Evolutionary conservation across 2,329 filamentous ascomycete species (phyloP), one percentile per base, ranked within the genome.

Genomic region (Nannizziopsis arthrosporioides): DNA sequence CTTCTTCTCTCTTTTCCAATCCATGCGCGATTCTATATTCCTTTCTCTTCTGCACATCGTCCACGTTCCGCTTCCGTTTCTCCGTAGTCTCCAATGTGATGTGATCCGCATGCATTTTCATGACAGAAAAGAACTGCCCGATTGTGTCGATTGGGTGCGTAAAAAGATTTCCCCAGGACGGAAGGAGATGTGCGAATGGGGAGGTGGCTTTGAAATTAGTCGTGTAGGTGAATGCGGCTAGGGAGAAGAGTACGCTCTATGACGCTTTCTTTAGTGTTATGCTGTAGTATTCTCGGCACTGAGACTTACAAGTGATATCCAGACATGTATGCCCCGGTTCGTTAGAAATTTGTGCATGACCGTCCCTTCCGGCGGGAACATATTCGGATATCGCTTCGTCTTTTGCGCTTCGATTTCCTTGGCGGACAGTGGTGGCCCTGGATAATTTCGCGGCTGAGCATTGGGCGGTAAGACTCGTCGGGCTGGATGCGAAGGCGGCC

Each of bases 21-120:
- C 87, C 88, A 71, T 94, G 87, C 52, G 84, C 86, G 67, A 86
- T 82, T 59, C 89, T 80, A 68, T 87, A 98, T 65, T 85, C 81
- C 52, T 78, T 78, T 59, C 90, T 77, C 78, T 95, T 94, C 64
- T 82, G 77, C 22, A 92, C 82, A 68, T 98, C 92, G 56, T 94
- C 87, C 48, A 87, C 74, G 56, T 80, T 81, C 60, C 76, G 76
- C 59, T 79, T 77, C 48, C 89, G 77, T 68, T 80, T 80, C 66
- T 89, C 85, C 45, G 76, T 73, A 22, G 84, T 83, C 60, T 80
- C 70, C 54, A 76, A 72, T 27, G 80, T 82, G 55, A 78, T 77
- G 64, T 89, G 82, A 57, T 80, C 76, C 56, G 84, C 77, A 62
- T 93, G 84, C 70, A 94, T 75, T 52, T 78, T 74, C 60, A 90